Conservation (phyloP, 2,329 filamentous ascomycete genomes). For the Penicillium corylophilum region DNA sequence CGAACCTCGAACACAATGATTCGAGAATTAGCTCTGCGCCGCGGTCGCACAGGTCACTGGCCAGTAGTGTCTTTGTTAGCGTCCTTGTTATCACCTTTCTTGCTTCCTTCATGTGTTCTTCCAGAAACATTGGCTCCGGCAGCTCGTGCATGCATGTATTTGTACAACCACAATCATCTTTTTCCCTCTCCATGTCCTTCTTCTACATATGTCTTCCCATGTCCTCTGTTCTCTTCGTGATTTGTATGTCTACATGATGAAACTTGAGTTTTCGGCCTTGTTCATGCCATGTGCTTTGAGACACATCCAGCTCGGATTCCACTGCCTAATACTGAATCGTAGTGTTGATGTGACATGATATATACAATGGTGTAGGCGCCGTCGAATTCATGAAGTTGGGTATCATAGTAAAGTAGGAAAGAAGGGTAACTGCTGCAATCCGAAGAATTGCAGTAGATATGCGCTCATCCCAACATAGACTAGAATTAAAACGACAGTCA, state of each 20-base stretch:
- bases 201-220: constrained; percentile 15
- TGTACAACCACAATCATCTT: constrained; percentile 33
- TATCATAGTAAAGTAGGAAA: neutral
- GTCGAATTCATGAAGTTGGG: neutral
- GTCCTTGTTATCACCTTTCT: constrained; percentile 12
- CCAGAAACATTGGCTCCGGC: constrained; percentile 27
- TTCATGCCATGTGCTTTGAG: neutral
- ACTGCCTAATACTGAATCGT: neutral
- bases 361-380: neutral
- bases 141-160: constrained; percentile 40
- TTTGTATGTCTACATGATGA: constrained; percentile 32
- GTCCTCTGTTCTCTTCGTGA: constrained; percentile 13
- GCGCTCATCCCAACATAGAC: constrained; percentile 13
- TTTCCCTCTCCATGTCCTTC: constrained; percentile 15
- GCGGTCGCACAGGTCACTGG: neutral
- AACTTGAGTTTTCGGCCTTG: constrained; percentile 20
- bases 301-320: neutral
- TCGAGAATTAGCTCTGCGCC: neutral
- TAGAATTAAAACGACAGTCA: constrained; percentile 1
- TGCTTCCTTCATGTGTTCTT: constrained; percentile 27
- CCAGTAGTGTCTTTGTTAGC: neutral
- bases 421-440: neutral
- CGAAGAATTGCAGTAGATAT: neutral
- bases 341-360: neutral
- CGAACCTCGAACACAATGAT: neutral